A percentile compares a stretch with the other conserved stretches of the same genome.
phyloP scores from a whole-genome alignment of 176 grass and related monocot genomes.

The Alopecurus myosuroides region DNA sequence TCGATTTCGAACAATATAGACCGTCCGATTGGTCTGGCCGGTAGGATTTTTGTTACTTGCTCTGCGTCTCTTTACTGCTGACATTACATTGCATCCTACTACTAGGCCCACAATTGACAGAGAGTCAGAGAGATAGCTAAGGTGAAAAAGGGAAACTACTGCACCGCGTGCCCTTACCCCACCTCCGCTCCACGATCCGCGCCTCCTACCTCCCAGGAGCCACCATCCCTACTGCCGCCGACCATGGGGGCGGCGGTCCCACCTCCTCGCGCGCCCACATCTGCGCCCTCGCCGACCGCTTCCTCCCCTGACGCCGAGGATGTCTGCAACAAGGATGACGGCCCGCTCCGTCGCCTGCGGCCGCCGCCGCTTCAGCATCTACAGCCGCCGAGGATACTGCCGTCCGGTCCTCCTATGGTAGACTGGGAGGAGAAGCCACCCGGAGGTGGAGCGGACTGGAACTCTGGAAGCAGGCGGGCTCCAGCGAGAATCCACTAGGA shows the following conservation, averaged over 20 bases:
- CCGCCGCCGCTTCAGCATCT: neutral
- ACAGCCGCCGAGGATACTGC: neutral
- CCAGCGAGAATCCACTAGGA: neutral
- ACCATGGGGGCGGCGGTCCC: neutral
- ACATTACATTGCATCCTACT: too few species aligned
- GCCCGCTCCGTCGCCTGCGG: constrained; percentile 30
- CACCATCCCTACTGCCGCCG: neutral
- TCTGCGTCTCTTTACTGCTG: too few species aligned
- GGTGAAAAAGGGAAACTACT: too few species aligned
- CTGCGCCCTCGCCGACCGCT: constrained; percentile 63
- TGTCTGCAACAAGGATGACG: constrained; percentile 91
- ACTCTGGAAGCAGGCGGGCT: neutral
- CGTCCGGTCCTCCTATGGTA: neutral
- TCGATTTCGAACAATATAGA: too few species aligned
- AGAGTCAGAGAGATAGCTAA: too few species aligned
- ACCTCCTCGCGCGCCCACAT: constrained; percentile 60
- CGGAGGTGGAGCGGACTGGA: too few species aligned
- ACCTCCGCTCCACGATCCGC: constrained; percentile 62
- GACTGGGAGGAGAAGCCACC: too few species aligned
- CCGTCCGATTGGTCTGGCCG: too few species aligned
- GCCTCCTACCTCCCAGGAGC: constrained; percentile 29
- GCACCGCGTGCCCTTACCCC: too few species aligned
- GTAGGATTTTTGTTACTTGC: too few species aligned
- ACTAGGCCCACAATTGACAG: too few species aligned
- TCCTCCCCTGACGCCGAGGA: constrained; percentile 68